Conservation (phyloP, 768 basidiomycete genomes). For the Daedaleopsis nitida region DNA sequence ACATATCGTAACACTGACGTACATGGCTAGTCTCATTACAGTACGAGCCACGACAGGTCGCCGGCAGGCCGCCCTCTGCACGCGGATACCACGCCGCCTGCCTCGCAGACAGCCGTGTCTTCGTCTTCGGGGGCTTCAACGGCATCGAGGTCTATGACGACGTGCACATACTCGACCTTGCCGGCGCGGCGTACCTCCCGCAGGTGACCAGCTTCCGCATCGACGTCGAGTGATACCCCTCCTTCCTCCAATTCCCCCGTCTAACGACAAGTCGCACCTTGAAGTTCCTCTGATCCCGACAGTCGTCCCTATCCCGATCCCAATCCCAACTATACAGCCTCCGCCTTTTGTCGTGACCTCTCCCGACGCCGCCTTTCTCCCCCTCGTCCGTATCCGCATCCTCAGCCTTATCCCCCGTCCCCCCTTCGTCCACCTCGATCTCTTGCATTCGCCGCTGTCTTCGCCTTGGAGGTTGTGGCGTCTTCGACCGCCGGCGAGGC, state of each 20-base stretch:
- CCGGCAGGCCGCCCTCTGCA: conserved; percentile 67
- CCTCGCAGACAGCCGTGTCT: conserved; percentile 81
- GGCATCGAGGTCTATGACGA: conserved; percentile 85
- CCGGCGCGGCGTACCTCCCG: conserved; percentile 85
- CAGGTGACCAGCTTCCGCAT: conserved; percentile 49
- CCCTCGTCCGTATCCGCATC: background rate
- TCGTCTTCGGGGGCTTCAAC: conserved; percentile 88
- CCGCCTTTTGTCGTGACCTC: background rate
- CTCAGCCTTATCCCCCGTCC: background rate
- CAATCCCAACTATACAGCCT: too few species aligned
- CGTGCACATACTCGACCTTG: conserved; percentile 82
- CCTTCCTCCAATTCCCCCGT: background rate
- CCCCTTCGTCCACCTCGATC: background rate
- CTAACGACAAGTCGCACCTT: too few species aligned
- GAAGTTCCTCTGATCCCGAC: too few species aligned
- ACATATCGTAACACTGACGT: background rate
- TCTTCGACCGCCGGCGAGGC: background rate
- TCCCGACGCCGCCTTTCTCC: background rate
- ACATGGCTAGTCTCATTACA: conserved; percentile 68
- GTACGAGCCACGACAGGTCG: conserved; percentile 73
- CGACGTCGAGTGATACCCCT: conserved; percentile 28
- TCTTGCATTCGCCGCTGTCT: background rate
- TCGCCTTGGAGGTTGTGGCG: background rate
- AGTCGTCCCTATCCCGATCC: too few species aligned
- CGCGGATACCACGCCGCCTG: conserved; percentile 87